Evolutionary conservation across 2,329 filamentous ascomycete genomes (phyloP).

Genomic region (Drechslerella dactyloides): DNA sequence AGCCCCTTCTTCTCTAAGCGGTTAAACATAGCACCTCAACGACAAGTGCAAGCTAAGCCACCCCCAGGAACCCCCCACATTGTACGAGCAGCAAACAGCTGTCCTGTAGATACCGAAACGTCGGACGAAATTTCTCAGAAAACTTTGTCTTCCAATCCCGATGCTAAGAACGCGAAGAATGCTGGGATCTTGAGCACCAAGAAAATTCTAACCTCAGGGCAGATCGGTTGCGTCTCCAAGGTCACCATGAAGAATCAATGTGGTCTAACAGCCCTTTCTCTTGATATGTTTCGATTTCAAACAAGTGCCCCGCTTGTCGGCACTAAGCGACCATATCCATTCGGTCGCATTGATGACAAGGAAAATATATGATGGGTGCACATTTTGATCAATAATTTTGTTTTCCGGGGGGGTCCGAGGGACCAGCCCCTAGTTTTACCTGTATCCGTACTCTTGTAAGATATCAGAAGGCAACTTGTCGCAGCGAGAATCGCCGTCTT

Average conservation of each 20-base stretch:
- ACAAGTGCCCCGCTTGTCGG: not conserved
- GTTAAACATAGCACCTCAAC: not conserved
- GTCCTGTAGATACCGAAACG: no score
- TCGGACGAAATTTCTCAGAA: no score
- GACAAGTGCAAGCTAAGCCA: not conserved
- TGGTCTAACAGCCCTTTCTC: conserved; percentile 3
- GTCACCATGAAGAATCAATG: not conserved
- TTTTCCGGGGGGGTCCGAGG: no score
- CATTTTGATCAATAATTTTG: no score
- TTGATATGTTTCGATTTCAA: conserved; percentile 28
- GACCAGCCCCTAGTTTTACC: no score
- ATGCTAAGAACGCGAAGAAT: not conserved
- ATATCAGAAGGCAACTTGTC: no score
- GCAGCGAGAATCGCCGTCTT: no score
- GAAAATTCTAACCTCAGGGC: not conserved
- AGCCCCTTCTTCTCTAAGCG: conserved; percentile 33
- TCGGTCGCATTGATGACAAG: conserved; percentile 12
- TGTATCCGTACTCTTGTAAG: no score
- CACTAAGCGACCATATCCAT: not conserved
- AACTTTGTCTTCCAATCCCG: no score
- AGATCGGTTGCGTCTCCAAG: not conserved
- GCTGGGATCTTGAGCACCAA: not conserved
- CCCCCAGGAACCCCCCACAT: not conserved
- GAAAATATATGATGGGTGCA: conserved; percentile 20
- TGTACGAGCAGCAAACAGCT: no score